Evolutionary conservation across 2,329 filamentous ascomycete genomes (phyloP), one percentile per base, ranked within the genome.

Genomic region (Ascosphaera acerosa): DNA sequence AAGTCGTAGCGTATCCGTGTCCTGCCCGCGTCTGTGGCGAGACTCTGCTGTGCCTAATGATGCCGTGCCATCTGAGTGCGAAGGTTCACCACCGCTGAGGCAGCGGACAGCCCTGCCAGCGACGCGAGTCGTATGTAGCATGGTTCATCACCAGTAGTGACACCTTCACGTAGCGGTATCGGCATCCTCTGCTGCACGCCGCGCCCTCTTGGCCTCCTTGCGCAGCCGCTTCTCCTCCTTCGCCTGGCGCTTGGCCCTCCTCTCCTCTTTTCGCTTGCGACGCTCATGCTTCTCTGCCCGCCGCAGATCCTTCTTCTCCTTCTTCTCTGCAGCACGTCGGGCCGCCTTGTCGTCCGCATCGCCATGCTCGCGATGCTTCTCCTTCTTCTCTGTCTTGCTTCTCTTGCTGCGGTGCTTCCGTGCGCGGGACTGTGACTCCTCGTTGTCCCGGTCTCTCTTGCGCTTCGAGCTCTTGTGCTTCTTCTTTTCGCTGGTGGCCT

Each of bases 401-500:
- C n/a, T 32, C 40, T 38, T 20, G 37, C 39, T 29, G n/a, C 5
- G 29, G n/a, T n/a, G 25, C 25, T 4, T 31, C n/a, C n/a, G n/a
- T n/a, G n/a, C n/a, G n/a, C n/a, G n/a, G n/a, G n/a, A n/a, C n/a
- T n/a, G 16, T 4, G 34, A 32, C 15, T 34, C 36, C 14, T 36
- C 38, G 33, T 42, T 41, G 39, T 35, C 15, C 34, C 33, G 34
- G 43, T 45, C 35, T 38, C 37, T 36, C 36, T 51, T 40, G 37
- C 49, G 31, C 48, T 49, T 58, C 42, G 44, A 52, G 33, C 47
- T 49, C 35, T 34, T 41, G 22, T 41, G 36, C 37, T 46, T 44
- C 27, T 36, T 30, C n/a, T 34, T 23, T 18, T 35, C 34, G 12
- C 29, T 29, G 28, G 26, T 37, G 17, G 41, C 41, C 30, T 38